phyloP scores from a whole-genome alignment of 805 yeast species.

The Sugiyamaella americana region DNA sequence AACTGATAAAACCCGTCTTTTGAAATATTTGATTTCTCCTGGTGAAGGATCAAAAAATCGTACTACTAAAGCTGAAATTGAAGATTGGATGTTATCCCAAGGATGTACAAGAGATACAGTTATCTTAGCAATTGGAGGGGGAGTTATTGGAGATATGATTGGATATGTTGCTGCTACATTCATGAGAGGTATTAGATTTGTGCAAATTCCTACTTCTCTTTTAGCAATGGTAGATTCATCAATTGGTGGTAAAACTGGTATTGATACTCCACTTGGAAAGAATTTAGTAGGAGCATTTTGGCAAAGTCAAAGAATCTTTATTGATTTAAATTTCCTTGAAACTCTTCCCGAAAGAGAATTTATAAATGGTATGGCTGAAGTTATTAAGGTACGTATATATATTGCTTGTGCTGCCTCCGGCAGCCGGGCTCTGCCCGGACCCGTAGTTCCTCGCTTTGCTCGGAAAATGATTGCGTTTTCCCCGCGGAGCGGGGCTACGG shows the following conservation, averaged over 20 bases:
- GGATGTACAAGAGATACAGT: constrained; percentile 97
- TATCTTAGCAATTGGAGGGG: constrained; percentile 93
- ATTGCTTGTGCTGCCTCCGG: no score
- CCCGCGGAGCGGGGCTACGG: no score
- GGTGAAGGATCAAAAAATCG: constrained; percentile 90
- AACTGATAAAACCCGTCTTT: constrained; percentile 45
- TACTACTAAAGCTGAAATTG: constrained; percentile 84
- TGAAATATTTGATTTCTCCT: constrained; percentile 74
- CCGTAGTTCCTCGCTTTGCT: no score
- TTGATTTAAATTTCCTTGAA: constrained; percentile 78
- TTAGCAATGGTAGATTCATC: constrained; percentile 98
- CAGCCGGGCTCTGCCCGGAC: no score
- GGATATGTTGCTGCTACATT: constrained; percentile 99
- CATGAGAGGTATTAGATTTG: constrained; percentile 94
- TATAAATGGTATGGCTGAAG: constrained; percentile 98
- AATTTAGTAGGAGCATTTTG: constrained; percentile 95
- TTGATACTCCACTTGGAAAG: constrained; percentile 93
- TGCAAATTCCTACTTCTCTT: constrained; percentile 90
- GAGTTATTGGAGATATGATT: constrained; percentile 98
- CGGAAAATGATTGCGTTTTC: no score
- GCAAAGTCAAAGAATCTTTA: constrained; percentile 87
- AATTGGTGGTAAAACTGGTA: constrained; percentile 97
- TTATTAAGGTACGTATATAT: constrained; percentile 57
- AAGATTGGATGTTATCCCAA: constrained; percentile 71
- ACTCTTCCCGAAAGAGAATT: constrained; percentile 91